phyloP scores from a whole-genome alignment of 345 rosid species.

The Corchorus olitorius region DNA sequence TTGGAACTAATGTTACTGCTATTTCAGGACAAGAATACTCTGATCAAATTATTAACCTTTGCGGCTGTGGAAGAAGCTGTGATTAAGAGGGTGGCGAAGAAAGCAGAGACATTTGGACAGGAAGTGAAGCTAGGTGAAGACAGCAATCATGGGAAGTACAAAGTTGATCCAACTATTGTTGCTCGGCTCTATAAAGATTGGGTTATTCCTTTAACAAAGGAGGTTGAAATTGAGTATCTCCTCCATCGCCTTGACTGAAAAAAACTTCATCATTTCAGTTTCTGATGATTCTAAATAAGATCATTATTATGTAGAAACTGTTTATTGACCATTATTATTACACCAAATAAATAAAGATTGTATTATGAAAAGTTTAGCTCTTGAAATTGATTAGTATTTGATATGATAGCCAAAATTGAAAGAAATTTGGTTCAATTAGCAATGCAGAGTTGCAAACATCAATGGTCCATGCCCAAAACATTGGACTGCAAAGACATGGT shows the following conservation, averaged over 20 bases:
- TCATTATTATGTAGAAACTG: not conserved
- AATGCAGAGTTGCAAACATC: too few species aligned
- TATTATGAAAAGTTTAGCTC: not conserved
- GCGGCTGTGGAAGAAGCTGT: constrained; percentile 72
- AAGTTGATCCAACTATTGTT: constrained; percentile 66
- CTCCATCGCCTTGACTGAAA: constrained; percentile 72
- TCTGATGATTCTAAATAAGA: constrained; percentile 6
- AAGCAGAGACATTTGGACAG: constrained; percentile 72
- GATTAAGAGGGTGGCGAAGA: constrained; percentile 80
- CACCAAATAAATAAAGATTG: not conserved
- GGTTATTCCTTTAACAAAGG: constrained; percentile 86
- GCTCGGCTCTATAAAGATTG: constrained; percentile 76
- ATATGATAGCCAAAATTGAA: not conserved
- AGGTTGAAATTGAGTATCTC: constrained; percentile 79
- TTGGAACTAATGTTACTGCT: not conserved
- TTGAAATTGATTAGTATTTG: too few species aligned
- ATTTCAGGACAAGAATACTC: constrained; percentile 61
- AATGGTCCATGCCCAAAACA: too few species aligned
- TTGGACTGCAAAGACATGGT: too few species aligned
- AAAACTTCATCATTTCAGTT: not conserved
- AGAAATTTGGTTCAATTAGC: too few species aligned
- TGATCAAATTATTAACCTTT: constrained; percentile 76
- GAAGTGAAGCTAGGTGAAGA: constrained; percentile 40
- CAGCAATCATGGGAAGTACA: constrained; percentile 31
- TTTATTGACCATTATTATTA: not conserved